Evolutionary conservation across 306 rosid species (phyloP), one percentile per base, ranked within the genome.

Genomic region (Cucumis melo): DNA sequence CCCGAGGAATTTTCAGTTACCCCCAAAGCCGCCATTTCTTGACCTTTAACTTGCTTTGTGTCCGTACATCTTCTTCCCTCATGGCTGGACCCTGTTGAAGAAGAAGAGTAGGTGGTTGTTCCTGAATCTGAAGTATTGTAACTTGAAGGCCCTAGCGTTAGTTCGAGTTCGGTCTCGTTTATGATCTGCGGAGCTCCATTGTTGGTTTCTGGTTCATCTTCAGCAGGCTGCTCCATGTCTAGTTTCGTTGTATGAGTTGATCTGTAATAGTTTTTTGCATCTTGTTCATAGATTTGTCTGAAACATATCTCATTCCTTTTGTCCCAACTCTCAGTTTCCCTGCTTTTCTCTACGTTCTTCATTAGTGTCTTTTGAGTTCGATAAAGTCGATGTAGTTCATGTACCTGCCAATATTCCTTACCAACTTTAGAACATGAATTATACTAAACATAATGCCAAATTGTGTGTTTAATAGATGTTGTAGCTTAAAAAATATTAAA

Each of bases 321-420:
- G 29, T 46, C 42, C 67, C 73, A 53, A 24, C 84, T 88, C 76
- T 81, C 81, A 77, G 65, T 82, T 81, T 84, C 80, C 11, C 83
- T 81, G 74, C 83, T 84, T 36, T 82, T 68, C 77, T 82, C 87
- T 77, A 81, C 77, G 72, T 79, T 90, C 63, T 86, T 85, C 99
- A 90, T 95, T 78, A 95, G 17, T 48, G 85, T 81, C 88, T 90
- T 92, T 84, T 95, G 99, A 63, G 87, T 88, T 44, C 63, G 86
- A 80, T 95, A 95, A 76, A 95, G 79, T 48, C 96, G 91, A 73
- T 95, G 99, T 78, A 95, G 99, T 73, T 95, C 99, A 41, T 78
- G 75, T 39, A 95, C 90, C 99, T 95, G 85, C 73, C 68, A 60
- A 74, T 75, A 55, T 44, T 17, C 12, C 41, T 10, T 24, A 19